Percentiles rank a stretch among this genome's conserved stretches.
phyloP scores from a whole-genome alignment of 768 basidiomycete genomes.

The Kwoniella dendrophila region DNA sequence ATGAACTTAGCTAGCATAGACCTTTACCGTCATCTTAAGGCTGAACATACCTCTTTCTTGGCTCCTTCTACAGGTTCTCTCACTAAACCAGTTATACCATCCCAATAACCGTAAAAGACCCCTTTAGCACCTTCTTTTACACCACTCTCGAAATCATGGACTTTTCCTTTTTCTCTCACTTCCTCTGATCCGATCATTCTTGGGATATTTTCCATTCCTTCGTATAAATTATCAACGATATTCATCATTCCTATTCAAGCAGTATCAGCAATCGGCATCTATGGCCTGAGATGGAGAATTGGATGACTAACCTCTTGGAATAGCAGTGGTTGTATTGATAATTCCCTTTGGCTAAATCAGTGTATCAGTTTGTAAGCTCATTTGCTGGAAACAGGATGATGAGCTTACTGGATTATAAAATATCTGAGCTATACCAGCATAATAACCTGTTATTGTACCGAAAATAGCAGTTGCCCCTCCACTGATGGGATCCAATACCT shows the following conservation, averaged over 20 bases:
- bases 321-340: slow-evolving; percentile 60
- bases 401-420: slow-evolving; percentile 58
- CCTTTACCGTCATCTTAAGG: not conserved
- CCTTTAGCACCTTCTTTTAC: slow-evolving; percentile 61
- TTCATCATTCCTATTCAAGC: slow-evolving; percentile 57
- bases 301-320: slow-evolving; percentile 58
- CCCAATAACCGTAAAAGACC: slow-evolving; percentile 56
- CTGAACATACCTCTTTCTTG: slow-evolving; percentile 55
- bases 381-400: too few relatives aligned
- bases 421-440: slow-evolving; percentile 60
- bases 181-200: slow-evolving; percentile 58
- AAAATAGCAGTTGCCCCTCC: slow-evolving; percentile 62
- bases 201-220: slow-evolving; percentile 49
- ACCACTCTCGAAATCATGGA: slow-evolving; percentile 60
- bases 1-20: slow-evolving; percentile 15
- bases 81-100: slow-evolving; percentile 58
- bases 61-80: slow-evolving; percentile 57
- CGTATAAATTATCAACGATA: slow-evolving; percentile 45
- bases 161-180: slow-evolving; percentile 58
- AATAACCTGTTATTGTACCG: slow-evolving; percentile 62
- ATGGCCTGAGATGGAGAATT: not conserved
- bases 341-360: slow-evolving; percentile 60
- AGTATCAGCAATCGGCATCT: not conserved
- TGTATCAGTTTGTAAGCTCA: not conserved
- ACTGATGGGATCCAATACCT: slow-evolving; percentile 59